These are phyloP conservation scores for Xylariaceae sp. DNA, from an alignment of 2,329 filamentous ascomycete genomes.

Conservation along the genomic window DNA sequence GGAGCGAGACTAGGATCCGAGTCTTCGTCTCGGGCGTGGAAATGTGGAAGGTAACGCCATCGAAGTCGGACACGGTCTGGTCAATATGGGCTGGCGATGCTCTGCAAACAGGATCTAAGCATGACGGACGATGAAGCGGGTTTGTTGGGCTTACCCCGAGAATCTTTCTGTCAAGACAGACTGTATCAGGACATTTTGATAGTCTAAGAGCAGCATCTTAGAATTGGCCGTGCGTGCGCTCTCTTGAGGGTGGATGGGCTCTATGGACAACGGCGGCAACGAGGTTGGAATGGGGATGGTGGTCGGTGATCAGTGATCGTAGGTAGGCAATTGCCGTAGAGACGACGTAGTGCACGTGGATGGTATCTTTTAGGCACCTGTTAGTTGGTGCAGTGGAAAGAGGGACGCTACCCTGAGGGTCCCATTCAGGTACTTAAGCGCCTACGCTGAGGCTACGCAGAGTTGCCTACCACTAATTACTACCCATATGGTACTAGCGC, in stretches of 20 bases:
- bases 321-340: not conserved
- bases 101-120: slow-evolving; percentile 50
- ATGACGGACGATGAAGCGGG: slow-evolving; percentile 1
- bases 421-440: not conserved
- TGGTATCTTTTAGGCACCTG: too few relatives aligned
- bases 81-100: slow-evolving; percentile 85
- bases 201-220: slow-evolving; percentile 90
- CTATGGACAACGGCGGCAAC: slow-evolving; percentile 4
- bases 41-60: slow-evolving; percentile 97
- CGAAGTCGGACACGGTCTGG: slow-evolving; percentile 98
- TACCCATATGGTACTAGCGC: not conserved
- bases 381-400: too few relatives aligned
- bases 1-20: slow-evolving; percentile 89
- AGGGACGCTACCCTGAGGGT: too few relatives aligned
- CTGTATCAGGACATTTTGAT: slow-evolving; percentile 97
- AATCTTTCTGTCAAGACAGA: slow-evolving; percentile 93
- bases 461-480: not conserved
- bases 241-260: slow-evolving; percentile 11
- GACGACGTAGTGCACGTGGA: not conserved
- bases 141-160: slow-evolving; percentile 59
- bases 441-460: not conserved
- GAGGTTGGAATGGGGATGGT: slow-evolving; percentile 9
- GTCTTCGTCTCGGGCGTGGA: slow-evolving; percentile 92
- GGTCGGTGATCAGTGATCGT: not conserved
- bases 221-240: slow-evolving; percentile 24